These are phyloP conservation scores for Catenaria anguillulae DNA, from an alignment of 371 early-diverging fungal genomes.

Conservation along the genomic window DNA sequence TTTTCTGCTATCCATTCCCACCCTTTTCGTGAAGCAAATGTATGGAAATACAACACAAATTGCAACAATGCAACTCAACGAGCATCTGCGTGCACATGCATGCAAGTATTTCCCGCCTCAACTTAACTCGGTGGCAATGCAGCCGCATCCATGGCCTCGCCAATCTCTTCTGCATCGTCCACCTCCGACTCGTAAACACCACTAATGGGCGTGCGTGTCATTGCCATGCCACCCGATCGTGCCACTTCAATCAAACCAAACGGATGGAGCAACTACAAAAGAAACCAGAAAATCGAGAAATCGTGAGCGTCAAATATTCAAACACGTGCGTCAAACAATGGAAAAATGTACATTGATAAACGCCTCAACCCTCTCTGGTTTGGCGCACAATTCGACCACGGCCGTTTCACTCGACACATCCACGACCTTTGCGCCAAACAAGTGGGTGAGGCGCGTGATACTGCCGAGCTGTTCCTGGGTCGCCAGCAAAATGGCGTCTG, in stretches of 20 bases:
- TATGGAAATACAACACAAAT: too few species aligned
- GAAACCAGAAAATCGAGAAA: constrained; percentile 76
- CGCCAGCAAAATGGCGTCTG: constrained; percentile 32
- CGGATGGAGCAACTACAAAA: constrained; percentile 59
- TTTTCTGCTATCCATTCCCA: too few species aligned
- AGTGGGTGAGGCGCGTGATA: constrained; percentile 58
- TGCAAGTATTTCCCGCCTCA: too few species aligned
- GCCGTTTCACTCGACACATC: constrained; percentile 72
- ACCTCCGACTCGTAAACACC: constrained; percentile 33
- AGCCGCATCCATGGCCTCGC: constrained; percentile 55
- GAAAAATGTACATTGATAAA: constrained; percentile 31
- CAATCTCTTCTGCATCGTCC: constrained; percentile 30
- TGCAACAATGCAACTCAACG: too few species aligned
- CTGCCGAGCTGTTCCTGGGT: constrained; percentile 64
- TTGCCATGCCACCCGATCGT: constrained; percentile 86
- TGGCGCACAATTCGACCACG: constrained; percentile 74
- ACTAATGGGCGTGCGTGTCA: constrained; percentile 74
- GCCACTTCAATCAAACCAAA: constrained; percentile 90
- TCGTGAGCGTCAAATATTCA: too few species aligned
- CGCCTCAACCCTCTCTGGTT: constrained; percentile 67
- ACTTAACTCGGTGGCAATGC: constrained; percentile 87
- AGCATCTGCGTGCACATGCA: too few species aligned
- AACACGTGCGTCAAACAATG: too few species aligned
- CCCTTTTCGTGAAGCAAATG: too few species aligned
- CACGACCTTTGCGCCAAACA: constrained; percentile 77